Evolutionary conservation across 306 rosid species (phyloP), one percentile per base, ranked within the genome.

Genomic region (Clitoria ternatea): DNA sequence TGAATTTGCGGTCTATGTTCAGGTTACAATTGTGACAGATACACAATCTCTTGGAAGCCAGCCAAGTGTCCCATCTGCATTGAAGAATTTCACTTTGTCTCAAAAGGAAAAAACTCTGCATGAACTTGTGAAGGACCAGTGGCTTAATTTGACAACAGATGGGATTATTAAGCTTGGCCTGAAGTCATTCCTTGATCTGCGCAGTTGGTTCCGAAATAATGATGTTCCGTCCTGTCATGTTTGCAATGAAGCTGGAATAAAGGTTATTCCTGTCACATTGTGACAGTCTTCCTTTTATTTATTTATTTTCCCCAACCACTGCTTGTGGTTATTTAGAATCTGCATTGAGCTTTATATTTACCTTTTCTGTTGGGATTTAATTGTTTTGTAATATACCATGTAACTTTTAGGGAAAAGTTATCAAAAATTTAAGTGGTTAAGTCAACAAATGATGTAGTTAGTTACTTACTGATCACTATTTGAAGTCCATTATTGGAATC

Each of bases 191-290:
- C 97, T 92, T 57, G 97, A 92, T 78, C 83, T 90, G 61, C 96
- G 98, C 64, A 87, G 94, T 72, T 93, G 96, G 97, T 90, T 93
- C 55, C 89, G 82, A 17, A 87, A 69, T 53, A 88, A 84, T 59
- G 92, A 88, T 13, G 80, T 88, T 74, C 87, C 90, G 39, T 77
- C 92, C 27, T 93, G 98, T 68, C 90, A 88, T 49, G 94, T 89
- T 37, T 93, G 98, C 87, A 93, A 85, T 49, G 98, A 93, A 85
- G 98, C 97, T 66, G 97, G 94, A 53, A 89, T 93, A 45, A 93
- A 90, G 98, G 97, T 93, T 68, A 64, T 73, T 49, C 30, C 66
- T 60, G 7, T 65, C 73, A 74, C 74, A 63, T 36, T 74, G 47
- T 67, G 50, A 14, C 61, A 39, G 7, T 70, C 44, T 71, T 4